Base-by-base conservation (phyloP, 2,329 filamentous ascomycete species). In the Aspergillus bombycis region DNA sequence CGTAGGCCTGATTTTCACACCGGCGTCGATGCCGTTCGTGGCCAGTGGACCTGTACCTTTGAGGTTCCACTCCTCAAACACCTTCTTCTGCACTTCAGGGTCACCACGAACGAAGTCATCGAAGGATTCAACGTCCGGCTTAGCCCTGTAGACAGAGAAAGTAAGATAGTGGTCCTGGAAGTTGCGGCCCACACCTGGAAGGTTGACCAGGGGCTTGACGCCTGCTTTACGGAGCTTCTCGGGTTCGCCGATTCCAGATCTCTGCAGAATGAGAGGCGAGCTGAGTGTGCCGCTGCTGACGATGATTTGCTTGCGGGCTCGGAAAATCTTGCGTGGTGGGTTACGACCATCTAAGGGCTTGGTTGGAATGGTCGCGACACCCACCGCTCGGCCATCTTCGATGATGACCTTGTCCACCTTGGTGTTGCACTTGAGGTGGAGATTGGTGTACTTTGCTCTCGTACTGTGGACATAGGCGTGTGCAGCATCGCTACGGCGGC, bases 381-480 rank as follows among this genome's bases (percentile, higher is more conserved):
- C 91, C 1, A 92, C 89, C 2, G 91, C 91, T 2, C 86, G 82
- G 60, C 89, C 90, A 57, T 90, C 85, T 76, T 93, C 89, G 34
- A 93, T 85, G 67, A 93, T 87, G 58, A 93, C 81, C 80, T 91
- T 92, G 73, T 93, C 90, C 16, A 92, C 87, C 78, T 93, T 93
- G 71, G 89, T 92, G 80, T 92, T 93, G 79, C 84, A 87, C 62
- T 88, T 85, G 19, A 93, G 81, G 71, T 93, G 91, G 56, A 93
- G 77, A 74, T 93, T 93, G 66, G 84, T 83, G 74, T 92, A 83
- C 45, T 89, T 85, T 2, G 90, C 83, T 57, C 91, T 86, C 6
- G 91, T 94, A 59, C 89, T 88, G 77, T 94, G 91, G 64, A 94
- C 83, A 69, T 94, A 94, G 2, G 88, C 90, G 71, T 93, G 91